phyloP scores from a whole-genome alignment of 1,284 basidiomycete genomes.

The Cryptococcus sp. region DNA sequence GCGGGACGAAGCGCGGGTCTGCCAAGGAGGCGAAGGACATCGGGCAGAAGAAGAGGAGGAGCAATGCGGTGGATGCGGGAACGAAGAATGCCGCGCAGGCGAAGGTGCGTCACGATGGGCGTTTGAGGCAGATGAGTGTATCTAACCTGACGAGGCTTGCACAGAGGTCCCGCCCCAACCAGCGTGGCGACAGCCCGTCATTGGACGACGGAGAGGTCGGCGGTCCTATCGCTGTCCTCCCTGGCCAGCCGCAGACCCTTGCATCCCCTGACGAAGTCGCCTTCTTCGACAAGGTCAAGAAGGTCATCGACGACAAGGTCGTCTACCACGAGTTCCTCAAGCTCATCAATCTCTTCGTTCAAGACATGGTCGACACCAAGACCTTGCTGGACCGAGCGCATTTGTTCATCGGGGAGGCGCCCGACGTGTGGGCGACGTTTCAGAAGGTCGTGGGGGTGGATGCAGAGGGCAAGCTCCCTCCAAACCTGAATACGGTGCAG shows the following conservation, averaged over 20 bases:
- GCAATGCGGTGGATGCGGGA: slow-evolving; percentile 5
- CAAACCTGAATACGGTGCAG: slow-evolving; percentile 58
- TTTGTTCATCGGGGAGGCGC: slow-evolving; percentile 68
- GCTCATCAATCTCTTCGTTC: slow-evolving; percentile 89
- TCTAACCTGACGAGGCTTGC: slow-evolving; percentile 10
- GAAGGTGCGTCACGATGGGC: slow-evolving; percentile 18
- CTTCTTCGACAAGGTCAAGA: slow-evolving; percentile 93
- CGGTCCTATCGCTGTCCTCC: slow-evolving; percentile 10
- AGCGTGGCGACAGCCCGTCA: slow-evolving; percentile 39
- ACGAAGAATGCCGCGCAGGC: slow-evolving; percentile 47
- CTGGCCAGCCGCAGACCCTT: slow-evolving; percentile 46
- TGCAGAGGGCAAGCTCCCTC: slow-evolving; percentile 66
- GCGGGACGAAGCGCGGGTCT: slow-evolving; percentile 29
- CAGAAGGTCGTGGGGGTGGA: slow-evolving; percentile 75
- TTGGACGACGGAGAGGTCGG: slow-evolving; percentile 32
- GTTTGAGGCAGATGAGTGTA: not conserved
- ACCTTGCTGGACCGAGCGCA: slow-evolving; percentile 76
- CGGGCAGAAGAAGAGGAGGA: slow-evolving; percentile 38
- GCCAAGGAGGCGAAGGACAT: slow-evolving; percentile 43
- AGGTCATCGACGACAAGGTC: slow-evolving; percentile 74
- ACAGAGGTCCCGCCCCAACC: slow-evolving; percentile 23
- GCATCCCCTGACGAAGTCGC: slow-evolving; percentile 77
- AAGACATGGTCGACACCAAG: slow-evolving; percentile 84
- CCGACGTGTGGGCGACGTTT: slow-evolving; percentile 80
- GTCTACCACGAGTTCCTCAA: slow-evolving; percentile 96